Conservation (phyloP, 2,329 filamentous ascomycete species). For the Claviceps africana region DNA sequence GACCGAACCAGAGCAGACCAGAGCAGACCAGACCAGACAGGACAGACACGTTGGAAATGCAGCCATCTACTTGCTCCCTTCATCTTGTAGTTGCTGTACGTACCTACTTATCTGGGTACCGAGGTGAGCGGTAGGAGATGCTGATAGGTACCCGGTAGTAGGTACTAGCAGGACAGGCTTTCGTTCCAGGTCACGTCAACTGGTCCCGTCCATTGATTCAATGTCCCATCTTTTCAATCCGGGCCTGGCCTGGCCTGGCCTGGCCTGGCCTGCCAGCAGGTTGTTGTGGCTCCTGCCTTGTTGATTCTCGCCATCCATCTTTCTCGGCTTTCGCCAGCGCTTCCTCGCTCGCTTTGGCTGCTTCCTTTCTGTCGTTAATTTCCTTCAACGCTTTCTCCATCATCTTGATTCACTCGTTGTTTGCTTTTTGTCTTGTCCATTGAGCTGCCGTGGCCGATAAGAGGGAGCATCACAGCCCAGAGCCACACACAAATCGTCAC, state of each 20-base stretch:
- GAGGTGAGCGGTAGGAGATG: too few relatives aligned
- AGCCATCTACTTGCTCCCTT: too few relatives aligned
- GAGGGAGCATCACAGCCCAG: neutral
- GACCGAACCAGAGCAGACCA: too few relatives aligned
- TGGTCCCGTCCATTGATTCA: constrained; percentile 3
- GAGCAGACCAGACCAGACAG: too few relatives aligned
- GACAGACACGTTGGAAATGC: too few relatives aligned
- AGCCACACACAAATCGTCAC: neutral
- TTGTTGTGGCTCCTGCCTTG: constrained; percentile 1
- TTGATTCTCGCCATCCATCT: constrained; percentile 7
- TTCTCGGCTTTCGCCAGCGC: constrained; percentile 12
- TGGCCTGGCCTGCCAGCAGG: neutral
- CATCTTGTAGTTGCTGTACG: neutral
- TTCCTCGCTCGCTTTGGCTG: constrained; percentile 48
- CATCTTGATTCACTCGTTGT: neutral
- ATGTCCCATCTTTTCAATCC: neutral
- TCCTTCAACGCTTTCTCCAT: neutral
- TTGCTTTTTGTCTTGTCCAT: neutral
- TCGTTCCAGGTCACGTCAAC: neutral
- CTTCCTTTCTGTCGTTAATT: constrained; percentile 26
- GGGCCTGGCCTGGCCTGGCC: too few relatives aligned
- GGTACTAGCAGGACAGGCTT: neutral
- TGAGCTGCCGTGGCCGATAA: neutral
- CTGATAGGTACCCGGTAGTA: neutral
- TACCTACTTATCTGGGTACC: too few relatives aligned